A percentile compares a stretch with the other conserved stretches of the same genome.
Evolutionary conservation across 2,329 filamentous ascomycete species (phyloP).

Genomic region (Tolypocladium cylindrosporum): DNA sequence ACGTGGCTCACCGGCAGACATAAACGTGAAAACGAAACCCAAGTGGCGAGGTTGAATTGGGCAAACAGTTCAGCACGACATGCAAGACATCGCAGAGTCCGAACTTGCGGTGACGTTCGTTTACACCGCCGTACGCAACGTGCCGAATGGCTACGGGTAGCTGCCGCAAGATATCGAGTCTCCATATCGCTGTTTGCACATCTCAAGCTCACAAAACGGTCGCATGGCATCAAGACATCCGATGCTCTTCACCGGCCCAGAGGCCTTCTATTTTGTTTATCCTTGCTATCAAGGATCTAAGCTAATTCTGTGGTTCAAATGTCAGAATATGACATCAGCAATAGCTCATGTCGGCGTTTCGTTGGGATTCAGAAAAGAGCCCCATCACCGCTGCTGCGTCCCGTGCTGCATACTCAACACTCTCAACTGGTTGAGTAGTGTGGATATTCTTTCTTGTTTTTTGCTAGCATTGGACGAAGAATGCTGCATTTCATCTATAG

Average conservation of each 20-base stretch:
- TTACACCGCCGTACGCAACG: background rate
- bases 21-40: background rate
- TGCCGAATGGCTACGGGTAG: background rate
- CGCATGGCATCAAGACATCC: background rate
- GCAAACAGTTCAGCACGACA: background rate
- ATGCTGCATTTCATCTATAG: slow-evolving; percentile 50
- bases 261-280: background rate
- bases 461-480: slow-evolving; percentile 4
- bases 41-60: background rate
- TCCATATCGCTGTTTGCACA: background rate
- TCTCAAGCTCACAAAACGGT: background rate
- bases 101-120: background rate
- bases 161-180: background rate
- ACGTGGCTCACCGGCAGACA: background rate
- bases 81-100: background rate
- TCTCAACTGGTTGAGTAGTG: slow-evolving; percentile 1
- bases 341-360: background rate
- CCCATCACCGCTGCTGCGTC: slow-evolving; percentile 2
- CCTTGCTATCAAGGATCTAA: background rate
- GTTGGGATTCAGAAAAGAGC: background rate
- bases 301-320: background rate
- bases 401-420: slow-evolving; percentile 3
- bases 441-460: slow-evolving; percentile 4
- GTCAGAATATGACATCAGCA: background rate
- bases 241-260: background rate